These are phyloP conservation scores for Xylariaceae sp. DNA, from an alignment of 2,329 filamentous ascomycete species.

Conservation along the genomic window DNA sequence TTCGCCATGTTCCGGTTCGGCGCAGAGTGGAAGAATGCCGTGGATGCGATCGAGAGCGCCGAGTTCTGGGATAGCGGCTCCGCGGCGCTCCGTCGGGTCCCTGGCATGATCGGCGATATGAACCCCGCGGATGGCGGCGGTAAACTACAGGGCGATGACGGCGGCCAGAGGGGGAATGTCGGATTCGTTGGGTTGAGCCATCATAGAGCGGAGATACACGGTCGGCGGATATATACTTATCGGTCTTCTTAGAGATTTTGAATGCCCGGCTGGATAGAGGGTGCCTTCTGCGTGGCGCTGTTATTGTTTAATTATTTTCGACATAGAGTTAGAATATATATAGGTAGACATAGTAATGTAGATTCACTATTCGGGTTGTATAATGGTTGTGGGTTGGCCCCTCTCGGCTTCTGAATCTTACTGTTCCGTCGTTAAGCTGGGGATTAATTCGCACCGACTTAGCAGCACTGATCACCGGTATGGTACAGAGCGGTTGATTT, in stretches of 20 bases:
- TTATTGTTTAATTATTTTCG: not conserved
- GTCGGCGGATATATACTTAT: slow-evolving; percentile 3
- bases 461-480: too few species aligned
- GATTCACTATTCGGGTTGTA: not conserved
- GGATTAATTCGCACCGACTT: too few species aligned
- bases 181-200: slow-evolving; percentile 3
- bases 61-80: slow-evolving; percentile 4
- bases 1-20: slow-evolving; percentile 8
- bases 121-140: not conserved
- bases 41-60: slow-evolving; percentile 1
- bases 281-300: not conserved
- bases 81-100: not conserved
- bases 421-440: not conserved
- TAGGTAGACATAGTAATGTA: not conserved
- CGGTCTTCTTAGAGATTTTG: not conserved
- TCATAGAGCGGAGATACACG: not conserved
- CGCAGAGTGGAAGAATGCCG: slow-evolving; percentile 3
- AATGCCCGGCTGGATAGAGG: not conserved
- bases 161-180: not conserved
- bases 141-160: not conserved
- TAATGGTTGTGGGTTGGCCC: not conserved
- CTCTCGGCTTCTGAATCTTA: not conserved
- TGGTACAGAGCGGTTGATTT: too few species aligned
- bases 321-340: not conserved
- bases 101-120: slow-evolving; percentile 8